Conservation (phyloP, 192 early-diverging fungal genomes). For the Podila horticola region DNA sequence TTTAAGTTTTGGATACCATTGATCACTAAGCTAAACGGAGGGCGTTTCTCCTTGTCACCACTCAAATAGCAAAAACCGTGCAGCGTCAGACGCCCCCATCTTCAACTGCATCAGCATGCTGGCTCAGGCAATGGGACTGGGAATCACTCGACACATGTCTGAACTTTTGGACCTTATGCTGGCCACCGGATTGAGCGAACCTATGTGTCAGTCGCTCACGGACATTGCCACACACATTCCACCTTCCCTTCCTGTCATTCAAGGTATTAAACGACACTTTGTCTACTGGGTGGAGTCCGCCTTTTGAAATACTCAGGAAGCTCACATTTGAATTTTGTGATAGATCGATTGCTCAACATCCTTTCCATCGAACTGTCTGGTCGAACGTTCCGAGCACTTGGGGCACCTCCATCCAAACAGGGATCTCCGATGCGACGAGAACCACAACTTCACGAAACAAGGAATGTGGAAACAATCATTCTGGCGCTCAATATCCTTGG, state of each 20-base stretch:
- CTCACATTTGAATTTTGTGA: background rate
- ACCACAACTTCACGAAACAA: slow-evolving; percentile 57
- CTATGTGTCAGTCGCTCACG: slow-evolving; percentile 79
- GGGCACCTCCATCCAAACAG: slow-evolving; percentile 64
- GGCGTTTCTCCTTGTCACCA: background rate
- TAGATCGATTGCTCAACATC: slow-evolving; percentile 85
- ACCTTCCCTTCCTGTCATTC: slow-evolving; percentile 82
- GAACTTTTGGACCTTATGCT: slow-evolving; percentile 94
- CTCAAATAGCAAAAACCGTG: slow-evolving; percentile 40
- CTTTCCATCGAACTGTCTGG: slow-evolving; percentile 86
- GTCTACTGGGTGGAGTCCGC: background rate
- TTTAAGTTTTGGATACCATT: background rate
- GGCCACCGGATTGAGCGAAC: slow-evolving; percentile 81
- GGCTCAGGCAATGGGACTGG: slow-evolving; percentile 86
- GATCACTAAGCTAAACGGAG: background rate
- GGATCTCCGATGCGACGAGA: slow-evolving; percentile 2
- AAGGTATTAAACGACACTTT: slow-evolving; percentile 65
- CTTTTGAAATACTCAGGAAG: background rate
- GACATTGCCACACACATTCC: slow-evolving; percentile 84
- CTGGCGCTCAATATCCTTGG: slow-evolving; percentile 87
- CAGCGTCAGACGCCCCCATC: slow-evolving; percentile 64
- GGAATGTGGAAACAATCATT: slow-evolving; percentile 77
- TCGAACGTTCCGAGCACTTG: slow-evolving; percentile 77
- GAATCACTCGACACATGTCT: slow-evolving; percentile 82
- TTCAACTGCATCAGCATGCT: slow-evolving; percentile 91